Base-by-base conservation (phyloP, 202 grass and related monocot species). In the Panicum virgatum region DNA sequence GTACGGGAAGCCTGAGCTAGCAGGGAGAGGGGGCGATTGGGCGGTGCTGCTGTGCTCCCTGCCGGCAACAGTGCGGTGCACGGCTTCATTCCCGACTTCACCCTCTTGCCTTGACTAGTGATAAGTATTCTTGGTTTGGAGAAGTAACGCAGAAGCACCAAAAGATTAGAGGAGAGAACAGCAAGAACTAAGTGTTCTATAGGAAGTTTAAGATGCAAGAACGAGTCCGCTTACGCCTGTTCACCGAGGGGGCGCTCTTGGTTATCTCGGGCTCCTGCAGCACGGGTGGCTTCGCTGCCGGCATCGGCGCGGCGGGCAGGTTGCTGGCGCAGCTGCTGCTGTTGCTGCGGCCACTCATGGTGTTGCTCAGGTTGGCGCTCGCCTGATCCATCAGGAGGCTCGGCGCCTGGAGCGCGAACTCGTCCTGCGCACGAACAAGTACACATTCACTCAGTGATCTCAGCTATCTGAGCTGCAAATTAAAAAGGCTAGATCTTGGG, bases 371-470 rank as follows among this genome's bases (percentile, higher is more conserved):
- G 66, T 69, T 80, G 20, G 75, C 71, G 62, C 86, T 82, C 61
- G 83, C 44, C 34, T 96, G 89, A 56, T 99, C 96, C 91, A 96
- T 80, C n/a, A 92, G 72, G 18, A 91, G 80, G 87, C 91, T 99
- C 50, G 92, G 80, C 30, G 91, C 85, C 76, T 89, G 91, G 62
- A 89, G 88, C 44, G 93, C 86, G 40, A 96, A 62, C 66, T 99
- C 91, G 81, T 96, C 91, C 96, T 99, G 73, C 69, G 42, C 61
- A n/a, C 15, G 16, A 37, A 25, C 26, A 61, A 67, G n/a, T n/a
- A 32, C 30, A 59, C 5, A 69, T 45, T 62, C 8, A 39, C 44
- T 29, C 36, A 43, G 56, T 2, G 82, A 72, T 66, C 66, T 69
- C 25, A 19, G 43, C 25, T 6, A 12, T 36, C 68, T 78, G 62